Conservation (phyloP, 2,329 filamentous ascomycete species). For the Exophiala sideris region DNA sequence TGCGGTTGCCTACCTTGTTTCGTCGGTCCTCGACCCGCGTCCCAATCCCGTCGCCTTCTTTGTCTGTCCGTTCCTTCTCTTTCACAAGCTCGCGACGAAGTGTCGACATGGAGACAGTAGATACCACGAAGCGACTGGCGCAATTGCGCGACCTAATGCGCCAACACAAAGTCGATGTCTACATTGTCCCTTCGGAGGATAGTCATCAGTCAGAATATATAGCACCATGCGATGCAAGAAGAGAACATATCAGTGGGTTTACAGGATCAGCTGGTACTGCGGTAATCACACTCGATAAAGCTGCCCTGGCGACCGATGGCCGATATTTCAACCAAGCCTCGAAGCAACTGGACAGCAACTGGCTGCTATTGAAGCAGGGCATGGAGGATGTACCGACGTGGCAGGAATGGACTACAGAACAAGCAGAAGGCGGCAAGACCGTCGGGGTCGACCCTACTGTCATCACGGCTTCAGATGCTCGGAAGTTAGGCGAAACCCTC, state of each 20-base stretch:
- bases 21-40: slow-evolving; percentile 14
- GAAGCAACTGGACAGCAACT: slow-evolving; percentile 87
- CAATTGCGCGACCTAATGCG: slow-evolving; percentile 82
- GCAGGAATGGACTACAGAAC: slow-evolving; percentile 87
- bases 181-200: slow-evolving; percentile 95
- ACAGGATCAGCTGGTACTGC: slow-evolving; percentile 92
- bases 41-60: slow-evolving; percentile 15
- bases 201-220: slow-evolving; percentile 98
- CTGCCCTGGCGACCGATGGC: slow-evolving; percentile 88
- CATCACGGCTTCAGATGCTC: slow-evolving; percentile 69
- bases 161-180: slow-evolving; percentile 81
- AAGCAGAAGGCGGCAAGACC: slow-evolving; percentile 78
- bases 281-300: slow-evolving; percentile 79
- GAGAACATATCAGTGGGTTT: slow-evolving; percentile 91
- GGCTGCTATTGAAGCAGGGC: slow-evolving; percentile 87
- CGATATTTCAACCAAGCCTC: slow-evolving; percentile 96
- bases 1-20: slow-evolving; percentile 20
- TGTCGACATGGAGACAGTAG: slow-evolving; percentile 69
- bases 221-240: slow-evolving; percentile 85
- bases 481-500: slow-evolving; percentile 79
- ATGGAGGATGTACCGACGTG: slow-evolving; percentile 92
- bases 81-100: slow-evolving; percentile 35
- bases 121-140: slow-evolving; percentile 73
- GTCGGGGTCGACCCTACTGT: slow-evolving; percentile 90
- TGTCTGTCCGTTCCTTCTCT: slow-evolving; percentile 38